phyloP scores from a whole-genome alignment of 345 rosid species.

The Acer campestre region DNA sequence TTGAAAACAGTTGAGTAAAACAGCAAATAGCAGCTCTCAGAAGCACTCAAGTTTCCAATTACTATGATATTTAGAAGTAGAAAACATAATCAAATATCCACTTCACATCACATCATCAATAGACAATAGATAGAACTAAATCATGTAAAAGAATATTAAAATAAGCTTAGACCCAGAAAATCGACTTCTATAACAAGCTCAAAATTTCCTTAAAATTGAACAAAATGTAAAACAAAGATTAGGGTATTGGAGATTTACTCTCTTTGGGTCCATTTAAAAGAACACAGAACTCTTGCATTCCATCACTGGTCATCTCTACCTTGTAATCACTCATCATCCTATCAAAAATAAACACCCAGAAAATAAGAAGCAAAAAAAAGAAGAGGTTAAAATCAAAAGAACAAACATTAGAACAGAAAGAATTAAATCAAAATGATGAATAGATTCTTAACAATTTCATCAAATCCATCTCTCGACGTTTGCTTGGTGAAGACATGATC shows the following conservation, averaged over 20 bases:
- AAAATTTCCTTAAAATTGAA: constrained; percentile 7
- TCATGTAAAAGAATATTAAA: constrained; percentile 10
- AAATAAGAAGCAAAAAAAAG: not conserved
- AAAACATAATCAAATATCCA: not conserved
- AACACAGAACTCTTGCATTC: constrained; percentile 61
- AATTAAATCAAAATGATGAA: constrained; percentile 1
- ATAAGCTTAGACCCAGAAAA: constrained; percentile 11
- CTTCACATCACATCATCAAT: not conserved
- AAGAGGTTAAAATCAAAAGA: not conserved
- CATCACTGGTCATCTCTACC: constrained; percentile 71
- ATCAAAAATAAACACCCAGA: constrained; percentile 15
- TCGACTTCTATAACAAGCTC: not conserved
- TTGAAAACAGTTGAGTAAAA: constrained; percentile 16
- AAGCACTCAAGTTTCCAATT: constrained; percentile 4
- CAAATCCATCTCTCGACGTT: constrained; percentile 79
- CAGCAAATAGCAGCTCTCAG: constrained; percentile 15
- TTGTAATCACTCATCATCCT: constrained; percentile 85
- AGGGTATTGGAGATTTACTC: constrained; percentile 42
- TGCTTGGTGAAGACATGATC: constrained; percentile 74
- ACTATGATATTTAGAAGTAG: not conserved
- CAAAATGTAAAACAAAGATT: constrained; percentile 2
- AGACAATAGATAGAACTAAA: not conserved
- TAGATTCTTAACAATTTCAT: constrained; percentile 56
- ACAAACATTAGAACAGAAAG: constrained; percentile 2
- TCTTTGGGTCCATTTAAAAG: constrained; percentile 70